Base-by-base conservation (phyloP, 441 rosid species). In the Aleurites moluccanus region DNA sequence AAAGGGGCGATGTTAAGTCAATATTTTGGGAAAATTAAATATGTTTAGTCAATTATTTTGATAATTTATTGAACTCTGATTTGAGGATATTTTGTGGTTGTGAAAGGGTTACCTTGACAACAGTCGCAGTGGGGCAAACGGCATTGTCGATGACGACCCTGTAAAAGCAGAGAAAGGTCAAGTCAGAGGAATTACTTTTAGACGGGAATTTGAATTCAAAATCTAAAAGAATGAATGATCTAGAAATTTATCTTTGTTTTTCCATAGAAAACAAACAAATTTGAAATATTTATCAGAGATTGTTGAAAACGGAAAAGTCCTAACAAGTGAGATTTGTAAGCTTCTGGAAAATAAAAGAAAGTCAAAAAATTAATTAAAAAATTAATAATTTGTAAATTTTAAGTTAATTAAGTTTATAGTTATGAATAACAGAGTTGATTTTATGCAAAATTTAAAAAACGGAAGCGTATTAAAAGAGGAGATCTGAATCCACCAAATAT, bases 111-210 rank as follows among this genome's bases (percentile, higher is more conserved):
- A 94, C 98, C 97, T 92, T 89, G 80, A 94, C 92, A 53, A 94
- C 74, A 64, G 98, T 92, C 76, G 97, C 85, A 1, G 87, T 83
- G 73, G 96, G 80, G 85, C 92, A 91, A 77, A 83, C 96, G 83
- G 88, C 89, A 87, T 91, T 92, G 85, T 94, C 98, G 80, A 92
- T 91, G 80, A 89, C 97, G 80, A 94, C 97, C 86, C 98, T 94
- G 93, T 53, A 77, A 75, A 73, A 52, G 21, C 57, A 79, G 44
- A 33, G 80, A 77, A 80, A 75, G 72, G 80, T 85, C 80, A 78
- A 77, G 79, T 73, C 78, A 74, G 69, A 50, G 53, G 69, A 78
- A 78, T 42, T 35, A 59, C 55, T 57, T 68, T 76, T 72, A 23
- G 23, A 80, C 16, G 30, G 13, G 25, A 75, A 53, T 72, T 69